These are phyloP conservation scores for Aurifilum marmelostoma DNA, from an alignment of 2,329 filamentous ascomycete species.

Conservation along the genomic window DNA sequence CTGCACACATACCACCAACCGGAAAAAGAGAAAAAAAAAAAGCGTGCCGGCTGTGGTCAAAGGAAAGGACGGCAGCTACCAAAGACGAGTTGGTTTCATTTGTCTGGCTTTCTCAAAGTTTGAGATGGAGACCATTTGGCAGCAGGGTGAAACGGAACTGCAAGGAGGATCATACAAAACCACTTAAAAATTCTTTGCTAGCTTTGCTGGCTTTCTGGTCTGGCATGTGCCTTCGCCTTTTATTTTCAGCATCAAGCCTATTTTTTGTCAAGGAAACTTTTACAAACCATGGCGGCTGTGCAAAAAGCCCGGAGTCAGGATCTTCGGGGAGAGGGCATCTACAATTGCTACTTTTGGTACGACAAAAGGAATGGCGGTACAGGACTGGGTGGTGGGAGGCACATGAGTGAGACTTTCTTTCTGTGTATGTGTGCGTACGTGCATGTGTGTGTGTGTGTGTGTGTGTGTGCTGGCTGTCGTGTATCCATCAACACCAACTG, in stretches of 20 bases:
- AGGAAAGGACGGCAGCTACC: neutral
- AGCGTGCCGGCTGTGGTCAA: neutral
- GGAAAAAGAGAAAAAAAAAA: neutral
- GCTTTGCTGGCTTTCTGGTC: neutral
- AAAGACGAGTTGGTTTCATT: slow-evolving; percentile 21
- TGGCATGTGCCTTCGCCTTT: neutral
- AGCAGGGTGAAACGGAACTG: slow-evolving; percentile 28
- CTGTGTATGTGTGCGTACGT: no score
- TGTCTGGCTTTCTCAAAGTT: slow-evolving; percentile 18
- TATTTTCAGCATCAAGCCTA: neutral
- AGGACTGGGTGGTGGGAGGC: neutral
- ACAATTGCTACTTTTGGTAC: neutral
- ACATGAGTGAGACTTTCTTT: neutral
- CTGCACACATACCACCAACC: neutral
- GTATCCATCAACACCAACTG: neutral
- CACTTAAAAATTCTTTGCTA: slow-evolving; percentile 1
- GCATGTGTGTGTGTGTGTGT: no score
- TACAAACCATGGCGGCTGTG: neutral
- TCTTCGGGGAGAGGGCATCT: neutral
- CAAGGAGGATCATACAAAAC: slow-evolving; percentile 1
- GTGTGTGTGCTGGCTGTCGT: slow-evolving; percentile 2
- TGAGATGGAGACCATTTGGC: slow-evolving; percentile 6
- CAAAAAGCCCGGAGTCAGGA: neutral
- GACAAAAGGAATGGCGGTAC: neutral
- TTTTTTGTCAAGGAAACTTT: neutral